Conservation (phyloP, 495 filamentous ascomycete species). For the Talaromyces trachyspermus region DNA sequence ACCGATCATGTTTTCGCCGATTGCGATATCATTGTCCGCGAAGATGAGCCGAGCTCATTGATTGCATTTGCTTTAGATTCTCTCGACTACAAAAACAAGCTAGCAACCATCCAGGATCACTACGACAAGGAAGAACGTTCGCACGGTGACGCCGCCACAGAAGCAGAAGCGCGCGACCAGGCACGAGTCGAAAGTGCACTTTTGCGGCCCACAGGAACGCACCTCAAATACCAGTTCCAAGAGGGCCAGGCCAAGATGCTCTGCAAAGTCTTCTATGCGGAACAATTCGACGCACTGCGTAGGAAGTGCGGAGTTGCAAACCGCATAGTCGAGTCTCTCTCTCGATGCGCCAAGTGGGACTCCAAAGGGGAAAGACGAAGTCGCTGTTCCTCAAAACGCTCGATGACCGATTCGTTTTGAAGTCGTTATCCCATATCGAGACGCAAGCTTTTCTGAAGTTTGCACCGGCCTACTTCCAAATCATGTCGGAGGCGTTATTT, state of each 20-base stretch:
- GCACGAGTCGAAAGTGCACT: constrained; percentile 61
- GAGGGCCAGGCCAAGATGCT: constrained; percentile 89
- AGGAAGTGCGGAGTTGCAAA: constrained; percentile 88
- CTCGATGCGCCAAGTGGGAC: constrained; percentile 95
- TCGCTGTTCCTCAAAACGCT: constrained; percentile 97
- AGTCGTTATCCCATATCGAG: constrained; percentile 82
- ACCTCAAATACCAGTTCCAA: constrained; percentile 89
- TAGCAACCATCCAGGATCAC: constrained; percentile 61
- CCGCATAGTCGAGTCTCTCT: constrained; percentile 90
- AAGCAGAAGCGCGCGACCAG: constrained; percentile 43
- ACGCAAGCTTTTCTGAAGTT: constrained; percentile 91
- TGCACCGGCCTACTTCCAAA: constrained; percentile 92
- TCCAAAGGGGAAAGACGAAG: constrained; percentile 98
- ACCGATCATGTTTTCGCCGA: constrained; percentile 94
- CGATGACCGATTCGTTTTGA: constrained; percentile 88
- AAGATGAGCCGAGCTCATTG: constrained; percentile 94
- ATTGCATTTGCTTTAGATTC: constrained; percentile 88
- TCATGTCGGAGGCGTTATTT: constrained; percentile 94
- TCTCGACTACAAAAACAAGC: constrained; percentile 73
- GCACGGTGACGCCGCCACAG: constrained; percentile 6
- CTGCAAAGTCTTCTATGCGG: constrained; percentile 96
- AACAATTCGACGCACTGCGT: constrained; percentile 93
- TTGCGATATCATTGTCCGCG: constrained; percentile 93
- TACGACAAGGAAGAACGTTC: constrained; percentile 33
- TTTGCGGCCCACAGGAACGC: constrained; percentile 74